Evolutionary conservation across 768 basidiomycete genomes (phyloP).

Genomic region (Pleurotus pulmonarius): DNA sequence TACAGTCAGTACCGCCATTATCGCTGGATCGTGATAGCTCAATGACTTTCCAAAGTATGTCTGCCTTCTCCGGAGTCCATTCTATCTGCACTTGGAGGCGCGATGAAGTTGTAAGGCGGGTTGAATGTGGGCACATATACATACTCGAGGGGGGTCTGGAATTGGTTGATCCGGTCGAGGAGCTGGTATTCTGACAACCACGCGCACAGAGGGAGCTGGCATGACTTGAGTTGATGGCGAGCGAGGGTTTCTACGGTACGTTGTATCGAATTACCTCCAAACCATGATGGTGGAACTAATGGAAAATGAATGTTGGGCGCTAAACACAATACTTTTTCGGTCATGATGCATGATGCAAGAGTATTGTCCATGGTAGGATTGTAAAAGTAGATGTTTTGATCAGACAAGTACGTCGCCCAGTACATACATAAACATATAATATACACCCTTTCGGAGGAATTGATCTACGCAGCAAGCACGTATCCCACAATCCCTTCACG

Average conservation of each 20-base stretch:
- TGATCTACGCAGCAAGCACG: neutral
- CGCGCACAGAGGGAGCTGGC: conserved; percentile 46
- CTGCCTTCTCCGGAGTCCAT: conserved; percentile 83
- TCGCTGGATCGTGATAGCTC: conserved; percentile 72
- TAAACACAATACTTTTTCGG: no score
- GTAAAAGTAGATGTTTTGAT: no score
- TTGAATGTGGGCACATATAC: conserved; percentile 19
- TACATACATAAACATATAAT: no score
- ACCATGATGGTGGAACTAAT: no score
- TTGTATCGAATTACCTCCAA: no score
- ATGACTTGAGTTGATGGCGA: conserved; percentile 12
- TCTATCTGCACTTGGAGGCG: conserved; percentile 53
- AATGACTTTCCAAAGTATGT: conserved; percentile 84
- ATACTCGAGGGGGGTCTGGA: conserved; percentile 65
- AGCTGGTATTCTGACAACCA: conserved; percentile 77
- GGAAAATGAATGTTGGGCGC: no score
- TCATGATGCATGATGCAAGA: no score
- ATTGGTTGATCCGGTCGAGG: conserved; percentile 70
- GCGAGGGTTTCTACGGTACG: no score
- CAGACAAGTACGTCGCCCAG: no score
- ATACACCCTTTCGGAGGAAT: no score
- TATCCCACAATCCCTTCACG: conserved; percentile 5
- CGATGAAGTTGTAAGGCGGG: neutral
- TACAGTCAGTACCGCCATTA: conserved; percentile 76
- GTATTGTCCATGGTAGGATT: no score